Evolutionary conservation across 2,329 filamentous ascomycete genomes (phyloP), one percentile per base, ranked within the genome.

Genomic region (Cordyceps pruinosa): DNA sequence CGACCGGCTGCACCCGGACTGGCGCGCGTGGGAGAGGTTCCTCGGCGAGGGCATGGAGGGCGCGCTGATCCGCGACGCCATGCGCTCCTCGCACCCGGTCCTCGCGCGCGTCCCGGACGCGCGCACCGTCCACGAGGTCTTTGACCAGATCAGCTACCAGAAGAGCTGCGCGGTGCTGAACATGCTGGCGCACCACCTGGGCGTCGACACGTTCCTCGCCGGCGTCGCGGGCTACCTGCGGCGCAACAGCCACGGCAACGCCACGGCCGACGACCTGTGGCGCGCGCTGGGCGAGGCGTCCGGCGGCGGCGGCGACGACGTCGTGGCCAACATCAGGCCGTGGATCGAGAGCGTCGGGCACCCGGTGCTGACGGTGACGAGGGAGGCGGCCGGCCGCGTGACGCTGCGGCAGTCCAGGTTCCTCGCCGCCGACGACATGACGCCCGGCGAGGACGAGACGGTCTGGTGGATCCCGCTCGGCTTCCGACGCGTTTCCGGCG

Each of bases 321-420:
- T 97, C n/a, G 85, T 90, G 66, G 82, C 89, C 60, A 88, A 96
- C 57, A 97, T 97, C 85, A 87, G 91, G 57, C 90, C 93, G 62
- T 97, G 93, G 93, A 97, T 93, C 49, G 97, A 96, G 80, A 88
- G 96, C 66, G 88, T 97, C 57, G 93, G 93, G 53, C 96, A 88
- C 74, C 93, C 93, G 1, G 92, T 97, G 32, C 82, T 97, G 47
- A 88, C 88, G 6, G 91, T 97, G 28, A 89, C 88, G 58, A 77
- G 85, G 57, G 65, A 71, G 48, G 81, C 85, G 48, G 81, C 85
- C 46, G 87, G 83, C 60, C 85, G 85, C 23, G 91, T 97, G 66
- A 86, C 86, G 60, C 78, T 97, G 62, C 94, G 94, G 80, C 93
- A 97, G 73, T 96, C 97, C 73, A 89, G 93, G 50, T 96, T 97